Conservation (phyloP, 106 monocot species). For the Dendrobium huoshanense region DNA sequence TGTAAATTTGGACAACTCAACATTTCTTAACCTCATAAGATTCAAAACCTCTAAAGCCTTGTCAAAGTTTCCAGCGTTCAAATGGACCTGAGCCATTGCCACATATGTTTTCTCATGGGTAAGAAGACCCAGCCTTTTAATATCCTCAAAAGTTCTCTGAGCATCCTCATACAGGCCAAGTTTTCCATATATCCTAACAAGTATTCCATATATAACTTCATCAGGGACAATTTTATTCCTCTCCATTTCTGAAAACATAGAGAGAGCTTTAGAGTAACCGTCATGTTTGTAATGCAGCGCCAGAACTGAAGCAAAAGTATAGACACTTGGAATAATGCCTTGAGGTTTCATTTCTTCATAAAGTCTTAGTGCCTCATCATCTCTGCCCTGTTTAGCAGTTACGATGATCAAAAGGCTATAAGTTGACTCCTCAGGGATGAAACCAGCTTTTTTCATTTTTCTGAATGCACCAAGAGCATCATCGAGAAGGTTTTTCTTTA, state of each 20-base stretch:
- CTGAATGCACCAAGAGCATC: constrained; percentile 60
- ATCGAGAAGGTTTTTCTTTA: constrained; percentile 39
- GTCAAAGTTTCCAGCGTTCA: constrained; percentile 56
- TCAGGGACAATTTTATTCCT: constrained; percentile 58
- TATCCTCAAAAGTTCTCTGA: constrained; percentile 50
- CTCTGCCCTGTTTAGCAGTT: constrained; percentile 39
- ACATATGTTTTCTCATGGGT: constrained; percentile 79
- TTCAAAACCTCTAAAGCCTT: constrained; percentile 69
- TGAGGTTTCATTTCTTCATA: constrained; percentile 72
- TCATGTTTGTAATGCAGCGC: constrained; percentile 58
- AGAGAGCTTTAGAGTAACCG: constrained; percentile 81
- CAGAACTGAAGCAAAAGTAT: constrained; percentile 76
- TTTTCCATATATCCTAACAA: constrained; percentile 93
- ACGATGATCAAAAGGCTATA: constrained; percentile 70
- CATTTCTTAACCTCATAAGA: constrained; percentile 55
- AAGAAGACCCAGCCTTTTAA: constrained; percentile 58
- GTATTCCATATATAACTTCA: constrained; percentile 95
- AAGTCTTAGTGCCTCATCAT: constrained; percentile 52
- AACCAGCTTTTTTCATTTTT: constrained; percentile 58
- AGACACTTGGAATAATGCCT: constrained; percentile 70
- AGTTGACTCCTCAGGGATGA: constrained; percentile 70
- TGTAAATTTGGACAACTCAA: constrained; percentile 55
- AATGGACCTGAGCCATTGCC: constrained; percentile 88
- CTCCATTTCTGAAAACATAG: constrained; percentile 79
- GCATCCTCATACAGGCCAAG: constrained; percentile 91